These are phyloP conservation scores for Atkinsonella hypoxylon DNA, from an alignment of 2,329 filamentous ascomycete genomes.

Conservation along the genomic window DNA sequence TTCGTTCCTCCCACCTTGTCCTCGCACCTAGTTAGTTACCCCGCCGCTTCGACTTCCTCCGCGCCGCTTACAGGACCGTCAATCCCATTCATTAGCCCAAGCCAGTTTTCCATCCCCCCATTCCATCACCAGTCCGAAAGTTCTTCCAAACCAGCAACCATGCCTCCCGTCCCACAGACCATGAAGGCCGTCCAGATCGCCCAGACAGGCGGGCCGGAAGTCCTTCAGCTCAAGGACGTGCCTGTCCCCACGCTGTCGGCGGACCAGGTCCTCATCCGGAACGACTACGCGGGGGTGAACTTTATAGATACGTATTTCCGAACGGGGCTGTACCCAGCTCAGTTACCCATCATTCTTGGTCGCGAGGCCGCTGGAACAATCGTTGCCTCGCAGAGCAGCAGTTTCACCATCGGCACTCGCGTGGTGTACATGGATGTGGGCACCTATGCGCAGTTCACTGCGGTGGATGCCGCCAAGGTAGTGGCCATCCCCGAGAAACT, in stretches of 20 bases:
- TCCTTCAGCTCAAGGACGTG: slow-evolving; percentile 59
- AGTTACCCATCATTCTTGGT: slow-evolving; percentile 66
- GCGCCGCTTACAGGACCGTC: neutral
- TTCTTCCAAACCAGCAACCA: slow-evolving; percentile 19
- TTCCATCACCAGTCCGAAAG: neutral
- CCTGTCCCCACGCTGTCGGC: slow-evolving; percentile 54
- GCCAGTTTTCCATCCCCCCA: neutral
- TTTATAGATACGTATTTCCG: slow-evolving; percentile 91
- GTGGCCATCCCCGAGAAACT: slow-evolving; percentile 54
- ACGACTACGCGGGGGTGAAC: slow-evolving; percentile 71
- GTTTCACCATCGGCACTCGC: slow-evolving; percentile 53
- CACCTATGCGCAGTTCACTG: slow-evolving; percentile 46
- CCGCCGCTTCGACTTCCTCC: neutral
- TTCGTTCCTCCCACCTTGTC: no score
- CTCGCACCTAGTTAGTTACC: no score
- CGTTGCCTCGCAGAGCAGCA: slow-evolving; percentile 44
- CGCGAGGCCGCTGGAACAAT: slow-evolving; percentile 68
- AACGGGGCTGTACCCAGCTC: slow-evolving; percentile 62
- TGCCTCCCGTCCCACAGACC: slow-evolving; percentile 63
- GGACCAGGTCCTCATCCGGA: slow-evolving; percentile 70
- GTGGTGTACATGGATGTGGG: slow-evolving; percentile 54
- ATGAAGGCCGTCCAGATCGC: slow-evolving; percentile 57
- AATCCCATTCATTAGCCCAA: no score
- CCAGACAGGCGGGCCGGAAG: slow-evolving; percentile 54
- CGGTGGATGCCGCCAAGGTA: slow-evolving; percentile 39